Conservation (phyloP, 352 stramenopile species). For the Hyaloperonospora arabidopsidis region DNA sequence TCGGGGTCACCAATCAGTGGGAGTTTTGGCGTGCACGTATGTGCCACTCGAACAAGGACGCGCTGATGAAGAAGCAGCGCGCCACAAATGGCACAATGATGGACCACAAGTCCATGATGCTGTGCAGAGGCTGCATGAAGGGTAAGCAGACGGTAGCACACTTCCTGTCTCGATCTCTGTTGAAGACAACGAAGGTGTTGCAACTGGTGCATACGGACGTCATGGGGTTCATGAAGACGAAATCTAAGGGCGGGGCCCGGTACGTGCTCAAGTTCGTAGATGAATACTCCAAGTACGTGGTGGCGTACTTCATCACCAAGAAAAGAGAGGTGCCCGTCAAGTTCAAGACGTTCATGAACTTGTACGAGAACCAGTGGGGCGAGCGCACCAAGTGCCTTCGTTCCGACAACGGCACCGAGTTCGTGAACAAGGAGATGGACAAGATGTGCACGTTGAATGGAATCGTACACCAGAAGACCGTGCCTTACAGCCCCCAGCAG, state of each 20-base stretch:
- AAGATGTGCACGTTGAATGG: not conserved
- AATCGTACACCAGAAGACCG: conserved; percentile 14
- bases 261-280: conserved; percentile 1
- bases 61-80: not conserved
- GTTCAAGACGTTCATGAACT: not conserved
- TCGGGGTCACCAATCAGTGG: not conserved
- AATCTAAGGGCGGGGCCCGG: not conserved
- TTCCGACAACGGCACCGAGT: conserved; percentile 28
- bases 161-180: not conserved
- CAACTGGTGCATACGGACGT: not conserved
- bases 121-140: not conserved
- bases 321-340: not conserved
- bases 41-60: not conserved
- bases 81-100: not conserved
- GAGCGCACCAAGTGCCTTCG: conserved; percentile 13
- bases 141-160: not conserved
- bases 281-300: not conserved
- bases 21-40: not conserved
- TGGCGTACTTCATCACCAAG: not conserved
- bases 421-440: conserved; percentile 20
- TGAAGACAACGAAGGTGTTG: not conserved
- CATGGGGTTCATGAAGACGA: conserved; percentile 2
- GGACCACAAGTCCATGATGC: not conserved
- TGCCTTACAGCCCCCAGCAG: conserved; percentile 14
- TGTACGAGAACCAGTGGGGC: conserved; percentile 17